phyloP scores from a whole-genome alignment of 2,329 filamentous ascomycete genomes.

The Diaporthe longicolla region DNA sequence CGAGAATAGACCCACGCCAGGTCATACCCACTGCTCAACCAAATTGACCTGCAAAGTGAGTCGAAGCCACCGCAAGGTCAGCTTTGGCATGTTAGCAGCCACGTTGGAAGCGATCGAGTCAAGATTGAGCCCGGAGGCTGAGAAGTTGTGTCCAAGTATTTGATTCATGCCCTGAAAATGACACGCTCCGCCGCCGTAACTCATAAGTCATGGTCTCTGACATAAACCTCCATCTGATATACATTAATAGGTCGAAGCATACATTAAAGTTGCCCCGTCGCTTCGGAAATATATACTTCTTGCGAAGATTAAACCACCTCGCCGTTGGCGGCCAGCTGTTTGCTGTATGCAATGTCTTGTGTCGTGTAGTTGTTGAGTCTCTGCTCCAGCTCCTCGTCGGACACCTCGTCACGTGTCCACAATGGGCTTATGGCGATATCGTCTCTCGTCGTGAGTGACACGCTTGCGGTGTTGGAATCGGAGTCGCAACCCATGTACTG shows the following conservation, averaged over 20 bases:
- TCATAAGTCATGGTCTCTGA: constrained; percentile 9
- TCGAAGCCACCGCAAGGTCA: no score
- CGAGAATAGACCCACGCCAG: neutral
- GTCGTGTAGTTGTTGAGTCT: constrained; percentile 52
- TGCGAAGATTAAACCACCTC: neutral
- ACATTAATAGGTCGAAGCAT: neutral
- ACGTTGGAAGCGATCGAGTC: neutral
- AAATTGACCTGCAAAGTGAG: neutral
- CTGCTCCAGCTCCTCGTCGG: constrained; percentile 56
- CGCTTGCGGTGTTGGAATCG: constrained; percentile 54
- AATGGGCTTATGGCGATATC: neutral
- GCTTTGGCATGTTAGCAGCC: no score
- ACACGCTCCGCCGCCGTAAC: neutral
- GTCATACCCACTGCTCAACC: neutral
- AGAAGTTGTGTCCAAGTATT: neutral
- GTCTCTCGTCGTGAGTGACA: constrained; percentile 46
- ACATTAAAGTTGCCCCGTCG: neutral
- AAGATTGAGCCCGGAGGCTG: neutral
- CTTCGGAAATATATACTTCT: neutral
- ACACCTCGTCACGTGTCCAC: constrained; percentile 43
- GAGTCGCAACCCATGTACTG: constrained; percentile 52
- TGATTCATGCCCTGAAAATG: neutral
- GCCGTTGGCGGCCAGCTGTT: constrained; percentile 25
- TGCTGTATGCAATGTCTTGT: constrained; percentile 38
- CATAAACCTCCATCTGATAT: neutral